Evolutionary conservation across 257 asterid species (phyloP).

Genomic region (Solanum gandarillasii): DNA sequence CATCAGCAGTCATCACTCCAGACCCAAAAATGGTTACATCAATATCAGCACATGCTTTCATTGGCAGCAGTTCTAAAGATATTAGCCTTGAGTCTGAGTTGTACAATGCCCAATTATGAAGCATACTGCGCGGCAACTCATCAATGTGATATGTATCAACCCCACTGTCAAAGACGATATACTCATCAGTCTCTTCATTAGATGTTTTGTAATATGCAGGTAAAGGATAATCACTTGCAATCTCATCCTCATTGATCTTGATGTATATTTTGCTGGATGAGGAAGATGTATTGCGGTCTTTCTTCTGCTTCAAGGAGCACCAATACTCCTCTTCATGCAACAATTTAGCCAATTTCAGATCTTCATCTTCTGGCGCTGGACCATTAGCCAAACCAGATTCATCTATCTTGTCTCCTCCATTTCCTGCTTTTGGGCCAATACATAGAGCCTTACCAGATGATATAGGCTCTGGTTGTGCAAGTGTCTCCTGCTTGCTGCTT

Average conservation of each 20-base stretch:
- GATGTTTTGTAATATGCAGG: constrained; percentile 81
- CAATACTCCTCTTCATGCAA: constrained; percentile 77
- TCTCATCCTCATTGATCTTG: constrained; percentile 94
- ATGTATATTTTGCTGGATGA: constrained; percentile 59
- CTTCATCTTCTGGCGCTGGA: constrained; percentile 52
- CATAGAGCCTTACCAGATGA: constrained; percentile 35
- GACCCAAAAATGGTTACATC: constrained; percentile 91
- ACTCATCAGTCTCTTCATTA: constrained; percentile 74
- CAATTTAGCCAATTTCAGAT: constrained; percentile 65
- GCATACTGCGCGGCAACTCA: constrained; percentile 71
- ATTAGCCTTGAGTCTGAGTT: constrained; percentile 87
- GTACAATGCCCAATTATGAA: constrained; percentile 88
- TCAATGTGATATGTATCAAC: constrained; percentile 38
- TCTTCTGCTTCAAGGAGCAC: constrained; percentile 74
- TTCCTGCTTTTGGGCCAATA: constrained; percentile 37
- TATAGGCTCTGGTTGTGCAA: constrained; percentile 24
- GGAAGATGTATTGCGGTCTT: constrained; percentile 35
- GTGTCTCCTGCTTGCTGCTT: constrained; percentile 20
- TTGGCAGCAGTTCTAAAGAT: constrained; percentile 83
- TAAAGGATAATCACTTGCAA: constrained; percentile 84
- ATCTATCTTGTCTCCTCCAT: constrained; percentile 14
- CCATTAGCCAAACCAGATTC: constrained; percentile 14
- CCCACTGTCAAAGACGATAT: constrained; percentile 65
- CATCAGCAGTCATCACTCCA: constrained; percentile 75
- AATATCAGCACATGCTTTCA: constrained; percentile 84